Evolutionary conservation across 108 stramenopile species (phyloP).

Genomic region (Schizochytrium sp.): DNA sequence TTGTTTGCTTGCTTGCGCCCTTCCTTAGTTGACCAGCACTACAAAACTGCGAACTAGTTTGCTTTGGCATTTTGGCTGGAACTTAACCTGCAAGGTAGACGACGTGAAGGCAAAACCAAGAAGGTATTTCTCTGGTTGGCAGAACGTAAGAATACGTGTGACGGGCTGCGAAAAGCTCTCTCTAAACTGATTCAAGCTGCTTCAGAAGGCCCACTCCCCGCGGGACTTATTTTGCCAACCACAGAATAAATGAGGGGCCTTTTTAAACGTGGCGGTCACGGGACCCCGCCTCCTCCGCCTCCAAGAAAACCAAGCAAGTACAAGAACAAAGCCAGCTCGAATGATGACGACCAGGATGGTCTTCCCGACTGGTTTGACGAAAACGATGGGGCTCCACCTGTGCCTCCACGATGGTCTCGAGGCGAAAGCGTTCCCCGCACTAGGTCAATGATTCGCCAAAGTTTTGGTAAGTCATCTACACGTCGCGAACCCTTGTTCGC

Average conservation of each 20-base stretch:
- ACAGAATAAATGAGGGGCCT: not conserved
- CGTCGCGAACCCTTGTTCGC: not conserved
- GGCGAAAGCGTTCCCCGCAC: conserved; percentile 2
- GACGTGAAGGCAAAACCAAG: not conserved
- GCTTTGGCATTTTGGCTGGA: not conserved
- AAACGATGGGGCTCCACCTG: not conserved
- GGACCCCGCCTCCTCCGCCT: not conserved
- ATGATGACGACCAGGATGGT: conserved; percentile 20
- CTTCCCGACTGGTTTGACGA: conserved; percentile 24
- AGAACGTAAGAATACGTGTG: not conserved
- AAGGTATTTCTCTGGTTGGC: not conserved
- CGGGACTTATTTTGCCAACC: not conserved
- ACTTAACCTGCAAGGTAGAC: not conserved
- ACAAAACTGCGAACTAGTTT: too few species aligned
- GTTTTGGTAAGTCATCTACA: not conserved
- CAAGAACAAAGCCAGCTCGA: not conserved
- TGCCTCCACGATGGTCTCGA: conserved; percentile 16
- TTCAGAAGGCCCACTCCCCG: too few species aligned
- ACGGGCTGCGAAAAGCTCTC: not conserved
- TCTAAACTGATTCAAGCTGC: too few species aligned
- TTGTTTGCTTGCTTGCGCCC: too few species aligned
- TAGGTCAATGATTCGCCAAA: not conserved
- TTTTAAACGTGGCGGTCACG: not conserved
- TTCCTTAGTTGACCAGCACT: too few species aligned
- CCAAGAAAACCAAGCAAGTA: conserved; percentile 33